These are phyloP conservation scores for Globisporangium mamillatum DNA, from an alignment of 352 stramenopile species.

Conservation along the genomic window DNA sequence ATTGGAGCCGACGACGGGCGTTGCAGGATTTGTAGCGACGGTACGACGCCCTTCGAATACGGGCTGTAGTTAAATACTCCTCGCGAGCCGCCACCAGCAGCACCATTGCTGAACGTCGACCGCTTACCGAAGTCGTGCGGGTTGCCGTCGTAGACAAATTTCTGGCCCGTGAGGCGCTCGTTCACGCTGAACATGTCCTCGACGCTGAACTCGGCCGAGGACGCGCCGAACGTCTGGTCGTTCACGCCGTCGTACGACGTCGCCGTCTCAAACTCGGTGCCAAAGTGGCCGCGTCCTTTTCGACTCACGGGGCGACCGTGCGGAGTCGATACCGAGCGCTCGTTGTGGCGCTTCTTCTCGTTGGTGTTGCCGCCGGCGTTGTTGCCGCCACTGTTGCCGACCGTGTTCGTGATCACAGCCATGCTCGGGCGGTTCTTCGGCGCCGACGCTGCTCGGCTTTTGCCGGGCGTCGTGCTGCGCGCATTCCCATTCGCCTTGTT, in stretches of 20 bases:
- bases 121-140: conserved; percentile 92
- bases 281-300: conserved; percentile 73
- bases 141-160: conserved; percentile 95
- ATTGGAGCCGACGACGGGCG: conserved; percentile 39
- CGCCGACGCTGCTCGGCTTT: conserved; percentile 67
- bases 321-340: conserved; percentile 74
- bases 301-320: conserved; percentile 42
- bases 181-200: conserved; percentile 96
- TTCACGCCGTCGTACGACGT: conserved; percentile 88
- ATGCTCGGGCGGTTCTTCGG: conserved; percentile 60
- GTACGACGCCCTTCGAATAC: conserved; percentile 34
- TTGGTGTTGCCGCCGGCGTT: conserved; percentile 3
- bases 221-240: conserved; percentile 81
- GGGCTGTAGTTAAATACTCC: conserved; percentile 54
- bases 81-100: conserved; percentile 15
- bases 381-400: conserved; percentile 9
- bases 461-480: conserved; percentile 33
- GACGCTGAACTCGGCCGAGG: conserved; percentile 80
- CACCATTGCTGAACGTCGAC: conserved; percentile 1
- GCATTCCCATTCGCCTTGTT: conserved; percentile 20
- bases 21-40: conserved; percentile 41
- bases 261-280: conserved; percentile 73
- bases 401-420: conserved; percentile 33
- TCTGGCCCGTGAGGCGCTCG: conserved; percentile 87
- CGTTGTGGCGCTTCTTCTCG: conserved; percentile 38